Evolutionary conservation across 2,329 filamentous ascomycete species (phyloP), one percentile per base, ranked within the genome.

Genomic region (Cladophialophora immunda): DNA sequence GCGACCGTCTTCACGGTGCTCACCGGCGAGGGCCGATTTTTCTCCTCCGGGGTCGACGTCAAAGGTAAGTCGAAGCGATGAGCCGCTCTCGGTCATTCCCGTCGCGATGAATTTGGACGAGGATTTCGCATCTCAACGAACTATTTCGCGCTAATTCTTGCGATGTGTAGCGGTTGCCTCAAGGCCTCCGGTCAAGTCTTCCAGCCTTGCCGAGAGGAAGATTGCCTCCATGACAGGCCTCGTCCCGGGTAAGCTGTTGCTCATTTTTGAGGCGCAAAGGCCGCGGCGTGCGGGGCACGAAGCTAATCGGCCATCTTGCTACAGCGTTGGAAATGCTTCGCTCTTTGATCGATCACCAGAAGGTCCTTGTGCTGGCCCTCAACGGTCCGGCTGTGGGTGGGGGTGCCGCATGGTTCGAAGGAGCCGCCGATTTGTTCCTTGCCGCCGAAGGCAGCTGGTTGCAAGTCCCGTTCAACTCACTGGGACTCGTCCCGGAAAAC

Each of bases 21-120:
- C 4, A 84, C 82, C 0, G 82, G 82, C 19, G 81, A 82, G 67
- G 82, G 82, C 1, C 75, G 82, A 13, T 84, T 83, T 72, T 98
- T 98, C 82, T 97, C 93, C 15, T 94, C 94, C 70, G 93, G 93
- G 75, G 92, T 92, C 70, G 92, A 97, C 76, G 90, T 96, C 29
- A 22, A 19, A 22, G 55, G 55, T 58, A 13, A n/a, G 45, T 8
- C 45, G 15, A 17, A n/a, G n/a, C n/a, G n/a, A n/a, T n/a, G n/a
- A n/a, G n/a, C n/a, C n/a, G n/a, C n/a, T n/a, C n/a, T n/a, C n/a
- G n/a, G n/a, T n/a, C n/a, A n/a, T n/a, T n/a, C n/a, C n/a, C n/a
- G n/a, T n/a, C n/a, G n/a, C n/a, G n/a, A n/a, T n/a, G n/a, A n/a
- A n/a, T n/a, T n/a, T n/a, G n/a, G n/a, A n/a, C n/a, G n/a, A n/a